phyloP scores from a whole-genome alignment of 257 asterid species.

The Apocynum venetum region DNA sequence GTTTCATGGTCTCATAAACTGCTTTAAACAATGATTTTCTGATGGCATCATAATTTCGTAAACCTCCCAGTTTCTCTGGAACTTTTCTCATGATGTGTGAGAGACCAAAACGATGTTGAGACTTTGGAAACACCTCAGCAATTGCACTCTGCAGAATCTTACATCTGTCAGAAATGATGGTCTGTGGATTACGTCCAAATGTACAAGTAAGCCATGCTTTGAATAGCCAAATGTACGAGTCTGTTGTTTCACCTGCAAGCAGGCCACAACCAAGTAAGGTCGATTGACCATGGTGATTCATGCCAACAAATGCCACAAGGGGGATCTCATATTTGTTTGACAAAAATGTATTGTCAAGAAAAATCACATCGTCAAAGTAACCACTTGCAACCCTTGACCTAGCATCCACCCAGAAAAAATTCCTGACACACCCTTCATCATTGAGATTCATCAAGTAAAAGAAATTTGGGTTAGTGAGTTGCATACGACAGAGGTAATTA shows the following conservation, averaged over 20 bases:
- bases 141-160: constrained; percentile 58
- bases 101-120: constrained; percentile 58
- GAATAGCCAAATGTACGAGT: constrained; percentile 65
- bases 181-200: constrained; percentile 50
- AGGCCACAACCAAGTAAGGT: constrained; percentile 83
- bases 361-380: constrained; percentile 66
- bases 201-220: constrained; percentile 55
- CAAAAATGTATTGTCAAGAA: constrained; percentile 61
- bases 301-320: constrained; percentile 64
- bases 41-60: constrained; percentile 35
- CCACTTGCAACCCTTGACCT: constrained; percentile 50
- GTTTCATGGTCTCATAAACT: constrained; percentile 59
- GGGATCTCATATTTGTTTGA: constrained; percentile 68
- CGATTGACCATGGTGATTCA: constrained; percentile 74
- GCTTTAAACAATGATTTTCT: constrained; percentile 40
- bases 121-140: constrained; percentile 55
- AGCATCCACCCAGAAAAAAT: constrained; percentile 69
- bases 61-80: constrained; percentile 80
- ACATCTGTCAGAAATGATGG: constrained; percentile 71
- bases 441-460: constrained; percentile 54
- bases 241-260: constrained; percentile 53
- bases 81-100: constrained; percentile 64
- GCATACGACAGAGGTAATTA: constrained; percentile 68
- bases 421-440: constrained; percentile 59
- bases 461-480: constrained; percentile 63